Percentiles rank a stretch among this genome's conserved stretches.
Evolutionary conservation across 169 alveolate species (phyloP).

Genomic region (Babesia bigemina): DNA sequence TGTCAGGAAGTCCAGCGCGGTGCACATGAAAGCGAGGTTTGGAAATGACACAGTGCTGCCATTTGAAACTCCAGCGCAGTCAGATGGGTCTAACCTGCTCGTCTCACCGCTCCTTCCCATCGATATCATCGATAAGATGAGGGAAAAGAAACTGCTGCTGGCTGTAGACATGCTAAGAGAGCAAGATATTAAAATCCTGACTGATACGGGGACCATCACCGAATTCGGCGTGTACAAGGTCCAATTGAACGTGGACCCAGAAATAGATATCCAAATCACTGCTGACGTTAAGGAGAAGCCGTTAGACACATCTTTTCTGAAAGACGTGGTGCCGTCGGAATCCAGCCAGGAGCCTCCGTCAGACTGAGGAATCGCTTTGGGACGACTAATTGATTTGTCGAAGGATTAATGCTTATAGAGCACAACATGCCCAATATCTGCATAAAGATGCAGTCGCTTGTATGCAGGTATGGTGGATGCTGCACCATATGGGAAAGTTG

Average conservation of each 20-base stretch:
- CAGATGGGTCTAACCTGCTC: conserved; percentile 28
- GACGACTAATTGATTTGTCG: neutral
- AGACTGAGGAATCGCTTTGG: neutral
- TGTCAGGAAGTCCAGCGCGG: conserved; percentile 59
- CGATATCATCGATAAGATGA: conserved; percentile 47
- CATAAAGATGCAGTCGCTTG: too few relatives aligned
- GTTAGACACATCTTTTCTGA: conserved; percentile 11
- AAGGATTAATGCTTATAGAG: neutral
- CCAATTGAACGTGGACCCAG: conserved; percentile 45
- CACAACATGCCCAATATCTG: neutral
- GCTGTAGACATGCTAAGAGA: conserved; percentile 67
- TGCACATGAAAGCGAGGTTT: conserved; percentile 48
- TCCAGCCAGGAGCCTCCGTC: neutral
- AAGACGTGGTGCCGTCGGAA: conserved; percentile 2
- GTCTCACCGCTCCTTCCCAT: conserved; percentile 49
- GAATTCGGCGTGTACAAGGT: conserved; percentile 49
- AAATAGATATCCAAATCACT: conserved; percentile 18
- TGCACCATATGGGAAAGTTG: too few relatives aligned
- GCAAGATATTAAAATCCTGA: conserved; percentile 60
- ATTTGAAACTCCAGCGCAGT: conserved; percentile 46
- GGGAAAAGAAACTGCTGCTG: conserved; percentile 21
- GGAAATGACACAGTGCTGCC: conserved; percentile 55
- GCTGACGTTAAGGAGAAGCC: conserved; percentile 49
- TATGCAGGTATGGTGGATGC: too few relatives aligned
- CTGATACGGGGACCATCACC: conserved; percentile 42